These are phyloP conservation scores for Aspergillus oerlinghausenensis DNA, from an alignment of 2,329 filamentous ascomycete species.

Conservation along the genomic window DNA sequence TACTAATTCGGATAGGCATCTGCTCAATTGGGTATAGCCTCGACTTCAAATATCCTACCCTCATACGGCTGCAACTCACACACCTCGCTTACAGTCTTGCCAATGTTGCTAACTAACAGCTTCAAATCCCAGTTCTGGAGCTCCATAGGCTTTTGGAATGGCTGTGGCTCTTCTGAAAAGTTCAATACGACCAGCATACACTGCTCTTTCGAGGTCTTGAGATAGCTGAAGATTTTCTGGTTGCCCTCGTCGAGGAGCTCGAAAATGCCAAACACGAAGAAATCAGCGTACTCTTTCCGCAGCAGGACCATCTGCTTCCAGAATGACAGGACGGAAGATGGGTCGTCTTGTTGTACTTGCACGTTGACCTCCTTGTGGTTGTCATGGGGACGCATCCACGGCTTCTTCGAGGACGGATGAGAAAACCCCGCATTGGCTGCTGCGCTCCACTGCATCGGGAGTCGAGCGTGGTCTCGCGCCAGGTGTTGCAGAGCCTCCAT, in stretches of 20 bases:
- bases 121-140: slow-evolving; percentile 8
- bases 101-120: slow-evolving; percentile 20
- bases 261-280: slow-evolving; percentile 65
- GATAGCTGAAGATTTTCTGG: slow-evolving; percentile 45
- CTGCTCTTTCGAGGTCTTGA: slow-evolving; percentile 9
- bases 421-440: slow-evolving; percentile 61
- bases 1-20: background rate
- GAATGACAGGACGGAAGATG: slow-evolving; percentile 52
- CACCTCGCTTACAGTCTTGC: slow-evolving; percentile 7
- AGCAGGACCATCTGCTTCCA: slow-evolving; percentile 54
- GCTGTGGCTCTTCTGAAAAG: slow-evolving; percentile 9
- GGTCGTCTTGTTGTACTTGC: slow-evolving; percentile 46
- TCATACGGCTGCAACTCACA: slow-evolving; percentile 28
- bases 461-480: slow-evolving; percentile 63
- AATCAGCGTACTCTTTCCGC: slow-evolving; percentile 56
- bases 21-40: slow-evolving; percentile 1
- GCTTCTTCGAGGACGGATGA: slow-evolving; percentile 38
- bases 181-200: slow-evolving; percentile 13
- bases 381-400: slow-evolving; percentile 66
- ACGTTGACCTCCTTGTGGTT: slow-evolving; percentile 46
- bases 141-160: background rate
- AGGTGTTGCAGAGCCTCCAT: slow-evolving; percentile 54
- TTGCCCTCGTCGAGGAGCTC: slow-evolving; percentile 51
- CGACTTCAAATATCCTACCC: slow-evolving; percentile 27
- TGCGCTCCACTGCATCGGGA: slow-evolving; percentile 67